Base-by-base conservation (phyloP, 169 alveolate genomes). In the Plasmodium ovale region DNA sequence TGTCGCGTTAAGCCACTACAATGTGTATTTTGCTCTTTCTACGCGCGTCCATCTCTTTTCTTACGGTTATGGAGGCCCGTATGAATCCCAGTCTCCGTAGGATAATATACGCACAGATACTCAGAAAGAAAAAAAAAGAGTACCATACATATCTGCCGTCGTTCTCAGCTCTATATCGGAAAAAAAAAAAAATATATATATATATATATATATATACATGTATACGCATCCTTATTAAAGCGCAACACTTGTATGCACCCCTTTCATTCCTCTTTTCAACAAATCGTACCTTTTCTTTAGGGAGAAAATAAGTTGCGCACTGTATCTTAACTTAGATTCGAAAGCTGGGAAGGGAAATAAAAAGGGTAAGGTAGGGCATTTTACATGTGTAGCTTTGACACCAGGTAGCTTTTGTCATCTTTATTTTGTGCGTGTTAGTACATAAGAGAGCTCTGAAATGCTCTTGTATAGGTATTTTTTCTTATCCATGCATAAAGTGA, bases 91-190 rank as follows among this genome's bases (percentile, higher is more conserved):
- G 47, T 47, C 90, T 82, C 7, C 90, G 60, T 29, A 82, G 1
- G 58, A 68, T 67, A 23, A 82, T 82, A 59, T 82, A 82, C 10
- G 33, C 27, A 19, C 90, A 82, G 29, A 82, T 60, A 54, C 85
- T 67, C 62, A 82, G 54, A 59, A 82, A 82, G 33, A 82, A 67
- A 47, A 82, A 82, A 54, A 82, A 82, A 1, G 90, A 82, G 53
- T 67, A 82, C 90, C 90, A 82, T 4, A 82, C 90, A 67, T 82
- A 82, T 54, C 84, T 23, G 33, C 85, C 59, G 71, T 82, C 90
- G 19, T 35, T 53, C 33, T 82, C 72, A 2, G 90, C 90, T 44
- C 88, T 77, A 33, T 6, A 47, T 3, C 12, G 33, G 23, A 72
- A 56, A 27, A 44, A 72, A 31, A 9, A 56, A 33, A 70, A 27